A percentile compares a stretch with the other conserved stretches of the same genome.
phyloP scores from a whole-genome alignment of 495 filamentous ascomycete species.

The Hamigera avellanea region DNA sequence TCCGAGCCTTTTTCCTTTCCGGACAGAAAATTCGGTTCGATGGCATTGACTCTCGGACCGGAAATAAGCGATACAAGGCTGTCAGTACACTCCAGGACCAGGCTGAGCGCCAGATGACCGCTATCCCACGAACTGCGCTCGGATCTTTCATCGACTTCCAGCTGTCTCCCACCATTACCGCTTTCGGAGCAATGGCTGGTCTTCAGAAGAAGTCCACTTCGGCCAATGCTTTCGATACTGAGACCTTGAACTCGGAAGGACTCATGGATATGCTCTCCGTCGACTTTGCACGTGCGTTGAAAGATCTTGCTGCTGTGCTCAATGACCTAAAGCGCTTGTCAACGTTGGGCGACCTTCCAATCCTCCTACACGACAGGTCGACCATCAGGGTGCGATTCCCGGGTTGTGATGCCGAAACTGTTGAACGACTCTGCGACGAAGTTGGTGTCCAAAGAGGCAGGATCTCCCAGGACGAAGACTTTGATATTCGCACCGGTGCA shows the following conservation, averaged over 20 bases:
- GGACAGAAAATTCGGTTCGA: constrained; percentile 81
- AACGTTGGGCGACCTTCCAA: constrained; percentile 69
- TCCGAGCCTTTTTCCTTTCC: constrained; percentile 79
- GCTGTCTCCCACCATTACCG: constrained; percentile 76
- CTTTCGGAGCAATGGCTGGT: constrained; percentile 49
- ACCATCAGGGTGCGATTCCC: constrained; percentile 76
- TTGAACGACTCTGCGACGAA: constrained; percentile 77
- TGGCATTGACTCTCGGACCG: constrained; percentile 50
- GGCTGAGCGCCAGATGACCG: constrained; percentile 47
- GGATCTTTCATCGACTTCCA: constrained; percentile 79
- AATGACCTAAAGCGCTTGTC: constrained; percentile 71
- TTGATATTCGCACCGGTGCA: constrained; percentile 47
- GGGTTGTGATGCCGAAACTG: constrained; percentile 75
- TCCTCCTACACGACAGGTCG: constrained; percentile 50
- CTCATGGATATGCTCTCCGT: constrained; percentile 74
- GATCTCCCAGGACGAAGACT: constrained; percentile 67
- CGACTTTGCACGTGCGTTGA: constrained; percentile 80
- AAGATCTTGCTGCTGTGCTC: constrained; percentile 68
- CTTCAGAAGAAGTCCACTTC: constrained; percentile 19
- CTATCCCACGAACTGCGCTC: constrained; percentile 42
- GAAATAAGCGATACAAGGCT: constrained; percentile 65
- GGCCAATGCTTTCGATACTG: constrained; percentile 16
- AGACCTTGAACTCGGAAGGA: constrained; percentile 61
- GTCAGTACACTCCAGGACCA: constrained; percentile 60
- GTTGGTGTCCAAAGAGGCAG: constrained; percentile 69